phyloP scores from a whole-genome alignment of 345 rosid genomes.

The Pseudoturritis turrita region DNA sequence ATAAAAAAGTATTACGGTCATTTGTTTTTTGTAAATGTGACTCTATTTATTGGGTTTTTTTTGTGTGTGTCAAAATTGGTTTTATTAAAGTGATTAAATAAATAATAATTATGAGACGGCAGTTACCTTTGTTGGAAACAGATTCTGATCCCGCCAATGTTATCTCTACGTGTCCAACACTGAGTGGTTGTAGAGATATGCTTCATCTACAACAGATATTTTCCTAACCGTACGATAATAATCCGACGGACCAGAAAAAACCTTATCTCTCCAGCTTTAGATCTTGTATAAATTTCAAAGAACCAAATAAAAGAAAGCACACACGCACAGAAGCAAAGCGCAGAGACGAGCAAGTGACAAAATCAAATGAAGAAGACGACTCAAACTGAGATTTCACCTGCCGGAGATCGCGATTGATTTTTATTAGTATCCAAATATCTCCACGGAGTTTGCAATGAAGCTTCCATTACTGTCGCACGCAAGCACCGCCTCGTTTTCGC shows the following conservation, averaged over 20 bases:
- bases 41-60: too few relatives aligned
- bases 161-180: conserved; percentile 33
- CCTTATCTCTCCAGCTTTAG: conserved; percentile 23
- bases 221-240: conserved; percentile 10
- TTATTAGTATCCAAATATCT: background rate
- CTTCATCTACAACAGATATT: background rate
- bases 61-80: background rate
- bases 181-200: conserved; percentile 32
- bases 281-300: conserved; percentile 3
- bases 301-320: background rate
- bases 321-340: background rate
- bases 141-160: conserved; percentile 34
- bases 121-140: conserved; percentile 2
- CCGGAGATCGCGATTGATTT: conserved; percentile 19
- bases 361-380: conserved; percentile 11
- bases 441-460: conserved; percentile 35
- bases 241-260: conserved; percentile 17
- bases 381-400: background rate
- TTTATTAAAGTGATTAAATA: background rate
- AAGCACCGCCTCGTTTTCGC: conserved; percentile 29
- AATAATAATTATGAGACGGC: background rate
- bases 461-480: conserved; percentile 39
- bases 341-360: too few relatives aligned
- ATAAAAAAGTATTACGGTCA: too few relatives aligned
- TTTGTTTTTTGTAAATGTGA: too few relatives aligned